Evolutionary conservation across 768 basidiomycete species (phyloP).

Genomic region (Pisolithus tinctorius): DNA sequence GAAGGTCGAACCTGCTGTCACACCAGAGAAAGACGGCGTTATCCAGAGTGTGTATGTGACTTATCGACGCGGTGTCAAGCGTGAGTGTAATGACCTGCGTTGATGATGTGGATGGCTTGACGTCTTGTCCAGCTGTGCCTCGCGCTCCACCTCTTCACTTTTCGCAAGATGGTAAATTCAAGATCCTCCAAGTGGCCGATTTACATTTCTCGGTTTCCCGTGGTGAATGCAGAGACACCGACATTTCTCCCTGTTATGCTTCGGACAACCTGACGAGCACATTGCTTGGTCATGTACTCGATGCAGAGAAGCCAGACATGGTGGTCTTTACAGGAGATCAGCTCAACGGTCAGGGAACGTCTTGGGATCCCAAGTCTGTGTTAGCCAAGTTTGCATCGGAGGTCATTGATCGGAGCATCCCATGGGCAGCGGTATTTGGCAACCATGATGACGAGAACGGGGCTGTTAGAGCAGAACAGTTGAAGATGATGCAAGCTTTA

Average conservation of each 20-base stretch:
- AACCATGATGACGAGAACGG: conserved; percentile 88
- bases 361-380: conserved; percentile 85
- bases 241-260: conserved; percentile 39
- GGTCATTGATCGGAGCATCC: conserved; percentile 68
- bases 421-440: conserved; percentile 91
- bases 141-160: conserved; percentile 78
- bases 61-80: conserved; percentile 65
- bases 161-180: conserved; percentile 77
- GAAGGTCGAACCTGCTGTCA: conserved; percentile 56
- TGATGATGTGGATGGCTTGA: conserved; percentile 2
- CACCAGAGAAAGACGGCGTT: conserved; percentile 31
- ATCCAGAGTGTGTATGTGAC: conserved; percentile 57
- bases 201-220: conserved; percentile 84
- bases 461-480: conserved; percentile 52
- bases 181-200: conserved; percentile 87
- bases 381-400: conserved; percentile 82
- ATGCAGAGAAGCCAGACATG: conserved; percentile 80
- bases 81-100: conserved; percentile 34
- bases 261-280: conserved; percentile 79
- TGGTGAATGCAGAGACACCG: conserved; percentile 72
- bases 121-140: conserved; percentile 46
- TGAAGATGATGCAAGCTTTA: conserved; percentile 64
- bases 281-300: conserved; percentile 65
- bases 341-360: conserved; percentile 84
- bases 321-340: conserved; percentile 93